These are phyloP conservation scores for Globisporangium mamillatum DNA, from an alignment of 352 stramenopile species.

Conservation along the genomic window DNA sequence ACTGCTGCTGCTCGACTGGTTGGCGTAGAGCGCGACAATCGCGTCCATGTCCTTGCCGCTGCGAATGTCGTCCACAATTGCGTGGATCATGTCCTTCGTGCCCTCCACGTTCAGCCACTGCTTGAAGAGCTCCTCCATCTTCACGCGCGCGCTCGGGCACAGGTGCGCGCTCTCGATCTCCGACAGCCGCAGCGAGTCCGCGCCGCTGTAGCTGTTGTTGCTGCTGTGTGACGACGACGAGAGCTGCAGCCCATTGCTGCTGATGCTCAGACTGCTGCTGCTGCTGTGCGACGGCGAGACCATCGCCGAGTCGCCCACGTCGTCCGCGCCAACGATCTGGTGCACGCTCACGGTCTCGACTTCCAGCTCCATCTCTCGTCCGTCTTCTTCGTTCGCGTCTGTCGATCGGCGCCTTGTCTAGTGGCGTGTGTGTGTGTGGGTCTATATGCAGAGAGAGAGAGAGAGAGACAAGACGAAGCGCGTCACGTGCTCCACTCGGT, in stretches of 20 bases:
- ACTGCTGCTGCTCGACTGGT: background rate
- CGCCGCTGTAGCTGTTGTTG: slow-evolving; percentile 19
- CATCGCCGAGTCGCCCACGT: slow-evolving; percentile 49
- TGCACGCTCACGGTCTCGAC: slow-evolving; percentile 8
- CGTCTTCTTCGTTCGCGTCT: background rate
- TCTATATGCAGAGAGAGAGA: background rate
- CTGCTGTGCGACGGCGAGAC: slow-evolving; percentile 44
- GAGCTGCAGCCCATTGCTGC: slow-evolving; percentile 6
- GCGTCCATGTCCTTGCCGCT: slow-evolving; percentile 65
- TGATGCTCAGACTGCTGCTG: slow-evolving; percentile 18
- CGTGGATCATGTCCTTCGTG: slow-evolving; percentile 85
- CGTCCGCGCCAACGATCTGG: slow-evolving; percentile 6
- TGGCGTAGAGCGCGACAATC: slow-evolving; percentile 28
- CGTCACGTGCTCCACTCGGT: slow-evolving; percentile 1
- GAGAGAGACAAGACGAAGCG: slow-evolving; percentile 1
- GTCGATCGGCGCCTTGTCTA: background rate
- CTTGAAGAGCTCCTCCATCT: slow-evolving; percentile 87
- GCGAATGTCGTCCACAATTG: slow-evolving; percentile 75
- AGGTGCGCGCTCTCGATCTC: slow-evolving; percentile 81
- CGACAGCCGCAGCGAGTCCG: slow-evolving; percentile 62
- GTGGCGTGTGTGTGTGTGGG: background rate
- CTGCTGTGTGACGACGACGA: slow-evolving; percentile 39
- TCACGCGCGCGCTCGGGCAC: slow-evolving; percentile 75
- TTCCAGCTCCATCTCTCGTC: slow-evolving; percentile 17
- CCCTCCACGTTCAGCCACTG: slow-evolving; percentile 86